Base-by-base conservation (phyloP, 2,329 filamentous ascomycete species). In the Trichoderma sp. region DNA sequence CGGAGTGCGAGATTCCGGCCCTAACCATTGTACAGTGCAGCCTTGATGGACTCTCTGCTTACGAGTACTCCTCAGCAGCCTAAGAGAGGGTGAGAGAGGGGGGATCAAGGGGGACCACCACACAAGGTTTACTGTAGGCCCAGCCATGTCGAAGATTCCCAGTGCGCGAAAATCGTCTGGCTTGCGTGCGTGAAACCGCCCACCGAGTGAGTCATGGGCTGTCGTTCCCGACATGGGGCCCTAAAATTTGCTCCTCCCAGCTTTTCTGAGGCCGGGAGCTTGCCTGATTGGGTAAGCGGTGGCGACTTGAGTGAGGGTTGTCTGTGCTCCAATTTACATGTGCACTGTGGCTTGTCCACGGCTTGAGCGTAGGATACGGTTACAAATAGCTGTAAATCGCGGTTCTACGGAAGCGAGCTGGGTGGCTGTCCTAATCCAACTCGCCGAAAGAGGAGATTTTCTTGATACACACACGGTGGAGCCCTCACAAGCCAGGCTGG, bases 171-270 rank as follows among this genome's bases (percentile, higher is more conserved):
- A 64, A 45, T 24, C 21, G 53, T 21, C 31, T 63, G 60, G n/a
- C n/a, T 33, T 59, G 9, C 62, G 29, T 59, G 53, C 29, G 53
- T 60, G 59, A 72, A 53, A 41, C 59, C 12, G 59, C 59, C 53
- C 50, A 35, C 75, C 67, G 80, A 80, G 79, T 82, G 81, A 81
- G 79, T 82, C 80, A 82, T 80, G 66, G 69, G 31, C 29, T 38
- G 73, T 77, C 68, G 74, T 60, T 60, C 56, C 59, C 56, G 56
- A 33, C 56, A 45, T 38, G 67, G 73, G 65, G 45, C 64, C 71
- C 41, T 31, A 73, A 65, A 38, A 75, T 59, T 71, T 71, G 65
- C 53, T 66, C 33, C 27, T 18, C 56, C 75, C 62, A 33, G 71
- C 60, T 73, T 21, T 76, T 60, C 68, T 77, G 78, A 80, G 76